Percentiles rank a stretch among this genome's conserved stretches.
These are phyloP conservation scores for Gillenia trifoliata DNA, from an alignment of 306 rosid species.

Conservation along the genomic window DNA sequence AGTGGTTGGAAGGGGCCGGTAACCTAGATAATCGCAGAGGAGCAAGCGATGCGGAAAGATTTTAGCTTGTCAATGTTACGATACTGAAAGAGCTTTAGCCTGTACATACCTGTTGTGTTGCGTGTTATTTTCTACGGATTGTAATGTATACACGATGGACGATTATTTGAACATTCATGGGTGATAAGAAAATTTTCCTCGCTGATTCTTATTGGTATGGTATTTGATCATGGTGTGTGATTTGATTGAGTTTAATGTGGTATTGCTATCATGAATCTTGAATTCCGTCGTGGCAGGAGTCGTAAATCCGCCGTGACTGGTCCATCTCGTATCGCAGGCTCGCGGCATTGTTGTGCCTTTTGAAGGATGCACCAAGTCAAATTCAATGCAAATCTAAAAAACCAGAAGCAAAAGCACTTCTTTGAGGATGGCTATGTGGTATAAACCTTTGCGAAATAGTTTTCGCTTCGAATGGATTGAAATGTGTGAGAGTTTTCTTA, in stretches of 20 bases:
- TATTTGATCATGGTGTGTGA: too few relatives aligned
- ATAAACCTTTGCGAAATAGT: neutral
- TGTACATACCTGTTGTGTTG: slow-evolving; percentile 20
- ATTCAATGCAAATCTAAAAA: neutral
- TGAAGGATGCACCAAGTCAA: neutral
- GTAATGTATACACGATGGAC: slow-evolving; percentile 14
- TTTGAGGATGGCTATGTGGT: neutral
- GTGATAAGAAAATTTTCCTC: neutral
- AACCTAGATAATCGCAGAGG: slow-evolving; percentile 19
- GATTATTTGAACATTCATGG: neutral
- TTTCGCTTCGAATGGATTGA: neutral
- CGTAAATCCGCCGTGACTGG: neutral
- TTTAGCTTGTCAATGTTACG: slow-evolving; percentile 17
- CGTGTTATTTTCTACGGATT: slow-evolving; percentile 1
- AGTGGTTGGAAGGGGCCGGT: slow-evolving; percentile 65
- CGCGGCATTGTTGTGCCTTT: too few relatives aligned
- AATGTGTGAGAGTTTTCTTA: neutral
- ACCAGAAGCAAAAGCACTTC: neutral
- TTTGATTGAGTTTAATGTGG: too few relatives aligned
- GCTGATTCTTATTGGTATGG: neutral
- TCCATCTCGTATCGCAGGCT: neutral
- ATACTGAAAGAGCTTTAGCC: slow-evolving; percentile 9
- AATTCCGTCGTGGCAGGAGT: neutral
- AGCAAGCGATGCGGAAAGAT: slow-evolving; percentile 28
- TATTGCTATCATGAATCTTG: too few relatives aligned